Evolutionary conservation across 1,284 basidiomycete genomes (phyloP).

Genomic region (Cryptococcus jaspeensis): DNA sequence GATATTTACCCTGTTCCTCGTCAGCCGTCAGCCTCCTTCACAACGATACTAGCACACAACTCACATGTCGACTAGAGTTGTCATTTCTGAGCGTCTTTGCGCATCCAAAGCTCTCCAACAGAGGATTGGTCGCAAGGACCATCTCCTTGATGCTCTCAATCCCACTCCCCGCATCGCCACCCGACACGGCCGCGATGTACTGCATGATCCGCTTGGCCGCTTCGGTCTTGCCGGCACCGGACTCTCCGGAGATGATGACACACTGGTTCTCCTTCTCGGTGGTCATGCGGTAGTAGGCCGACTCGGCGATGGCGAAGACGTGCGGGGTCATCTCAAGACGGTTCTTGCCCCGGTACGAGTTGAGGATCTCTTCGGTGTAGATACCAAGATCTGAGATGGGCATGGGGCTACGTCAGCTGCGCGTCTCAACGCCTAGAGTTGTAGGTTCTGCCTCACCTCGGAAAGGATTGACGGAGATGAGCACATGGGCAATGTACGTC

Average conservation of each 20-base stretch:
- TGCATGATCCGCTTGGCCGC: slow-evolving; percentile 99
- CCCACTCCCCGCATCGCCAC: slow-evolving; percentile 59
- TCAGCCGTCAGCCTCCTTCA: slow-evolving; percentile 6
- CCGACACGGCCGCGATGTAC: slow-evolving; percentile 94
- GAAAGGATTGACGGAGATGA: slow-evolving; percentile 99
- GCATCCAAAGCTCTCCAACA: slow-evolving; percentile 97
- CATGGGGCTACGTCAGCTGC: too few species aligned
- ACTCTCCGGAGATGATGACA: slow-evolving; percentile 99
- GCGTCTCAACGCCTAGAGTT: not conserved
- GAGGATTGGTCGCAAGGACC: slow-evolving; percentile 98
- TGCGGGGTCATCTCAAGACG: slow-evolving; percentile 96
- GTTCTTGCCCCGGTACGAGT: slow-evolving; percentile 94
- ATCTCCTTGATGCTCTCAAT: slow-evolving; percentile 99
- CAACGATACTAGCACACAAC: slow-evolving; percentile 42
- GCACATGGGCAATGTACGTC: slow-evolving; percentile 95
- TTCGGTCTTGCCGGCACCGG: slow-evolving; percentile 95
- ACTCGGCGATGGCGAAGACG: slow-evolving; percentile 96
- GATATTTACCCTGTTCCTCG: slow-evolving; percentile 82
- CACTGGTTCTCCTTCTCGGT: slow-evolving; percentile 99
- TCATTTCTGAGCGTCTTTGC: slow-evolving; percentile 99
- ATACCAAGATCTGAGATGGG: slow-evolving; percentile 78
- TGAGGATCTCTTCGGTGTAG: slow-evolving; percentile 84
- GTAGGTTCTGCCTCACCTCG: slow-evolving; percentile 64
- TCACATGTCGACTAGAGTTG: slow-evolving; percentile 95
- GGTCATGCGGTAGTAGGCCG: slow-evolving; percentile 98